Percentiles rank a stretch among this genome's conserved stretches.
phyloP scores from a whole-genome alignment of 2,329 filamentous ascomycete genomes.

The Stachybotrys chartarum region DNA sequence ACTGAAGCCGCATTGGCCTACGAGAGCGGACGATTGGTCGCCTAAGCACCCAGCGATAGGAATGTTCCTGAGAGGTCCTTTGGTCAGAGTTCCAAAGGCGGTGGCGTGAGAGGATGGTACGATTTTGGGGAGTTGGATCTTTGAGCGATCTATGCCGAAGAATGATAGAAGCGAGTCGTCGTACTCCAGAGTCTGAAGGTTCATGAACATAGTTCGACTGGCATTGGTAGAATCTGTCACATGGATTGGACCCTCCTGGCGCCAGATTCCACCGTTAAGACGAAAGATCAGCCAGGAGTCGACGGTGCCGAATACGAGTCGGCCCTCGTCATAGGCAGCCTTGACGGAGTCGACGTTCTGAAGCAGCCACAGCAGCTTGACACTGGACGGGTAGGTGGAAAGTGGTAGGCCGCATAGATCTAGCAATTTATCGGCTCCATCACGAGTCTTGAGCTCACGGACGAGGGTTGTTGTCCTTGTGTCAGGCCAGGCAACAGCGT shows the following conservation, averaged over 20 bases:
- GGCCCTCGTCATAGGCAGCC: conserved; percentile 67
- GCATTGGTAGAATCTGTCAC: conserved; percentile 87
- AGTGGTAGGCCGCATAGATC: conserved; percentile 73
- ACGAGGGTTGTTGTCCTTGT: conserved; percentile 69
- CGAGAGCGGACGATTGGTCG: conserved; percentile 79
- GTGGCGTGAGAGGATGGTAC: conserved; percentile 70
- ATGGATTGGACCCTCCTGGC: conserved; percentile 50
- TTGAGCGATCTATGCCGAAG: conserved; percentile 63
- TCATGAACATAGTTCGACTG: conserved; percentile 91
- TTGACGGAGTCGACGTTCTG: conserved; percentile 62
- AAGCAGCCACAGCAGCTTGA: conserved; percentile 80
- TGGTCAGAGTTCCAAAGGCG: conserved; percentile 61
- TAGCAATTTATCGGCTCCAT: conserved; percentile 61
- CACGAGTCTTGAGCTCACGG: conserved; percentile 62
- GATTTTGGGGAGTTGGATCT: conserved; percentile 74
- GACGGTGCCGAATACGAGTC: conserved; percentile 77
- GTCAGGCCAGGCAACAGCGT: conserved; percentile 87
- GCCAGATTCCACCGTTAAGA: conserved; percentile 65
- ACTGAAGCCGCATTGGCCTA: conserved; percentile 78
- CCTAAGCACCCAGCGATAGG: conserved; percentile 79
- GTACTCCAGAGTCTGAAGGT: conserved; percentile 73
- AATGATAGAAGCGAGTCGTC: conserved; percentile 71
- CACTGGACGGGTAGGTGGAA: conserved; percentile 81
- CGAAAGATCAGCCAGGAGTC: conserved; percentile 85
- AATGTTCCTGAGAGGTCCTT: conserved; percentile 60